Base-by-base conservation (phyloP, 1,284 basidiomycete species). In the Moesziomyces globuligerus region DNA sequence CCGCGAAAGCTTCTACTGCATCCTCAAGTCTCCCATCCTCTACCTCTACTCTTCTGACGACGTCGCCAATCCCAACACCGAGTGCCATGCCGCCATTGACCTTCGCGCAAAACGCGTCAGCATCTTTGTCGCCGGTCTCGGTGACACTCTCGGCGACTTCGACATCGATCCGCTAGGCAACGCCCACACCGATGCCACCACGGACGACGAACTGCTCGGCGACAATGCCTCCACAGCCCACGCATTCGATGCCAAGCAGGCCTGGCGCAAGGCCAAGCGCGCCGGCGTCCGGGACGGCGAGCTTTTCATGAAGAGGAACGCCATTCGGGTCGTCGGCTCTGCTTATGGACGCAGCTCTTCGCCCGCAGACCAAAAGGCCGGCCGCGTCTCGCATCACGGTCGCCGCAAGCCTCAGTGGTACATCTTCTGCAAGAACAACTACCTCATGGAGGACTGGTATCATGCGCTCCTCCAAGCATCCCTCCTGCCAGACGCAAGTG, bases 391-490 rank as follows among this genome's bases (percentile, higher is more conserved):
- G 37, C 51, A 47, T 26, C 28, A 48, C 9, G 48, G 37, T 21
- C 46, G 55, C 26, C 45, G 45, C 25, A 44, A 49, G 40, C 58
- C 72, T 17, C 72, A 81, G 41, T 82, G 80, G 80, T 82, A 79
- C 61, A 44, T 82, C 32, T 81, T 82, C 45, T 72, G 75, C 47
- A 76, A 75, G 40, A 74, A 68, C 61, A 76, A 78, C 39, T 68
- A 59, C 24, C 25, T 80, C 49, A 84, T 85, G 74, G 86, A 98
- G 84, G 94, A 98, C 82, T 98, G 94, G 94, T 97, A 96, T 82
- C 86, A 94, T 44, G 87, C 92, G 0, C 86, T 98, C 47, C 83
- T 94, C n/a, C 89, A 92, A 49, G 83, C 90, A 85, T 72, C 90
- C 87, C 57, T 86, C 87, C 57, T 80, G 47, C 72, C 81, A 78